Evolutionary conservation across 176 grass and related monocot genomes (phyloP).

Genomic region (Triticum monococcum): DNA sequence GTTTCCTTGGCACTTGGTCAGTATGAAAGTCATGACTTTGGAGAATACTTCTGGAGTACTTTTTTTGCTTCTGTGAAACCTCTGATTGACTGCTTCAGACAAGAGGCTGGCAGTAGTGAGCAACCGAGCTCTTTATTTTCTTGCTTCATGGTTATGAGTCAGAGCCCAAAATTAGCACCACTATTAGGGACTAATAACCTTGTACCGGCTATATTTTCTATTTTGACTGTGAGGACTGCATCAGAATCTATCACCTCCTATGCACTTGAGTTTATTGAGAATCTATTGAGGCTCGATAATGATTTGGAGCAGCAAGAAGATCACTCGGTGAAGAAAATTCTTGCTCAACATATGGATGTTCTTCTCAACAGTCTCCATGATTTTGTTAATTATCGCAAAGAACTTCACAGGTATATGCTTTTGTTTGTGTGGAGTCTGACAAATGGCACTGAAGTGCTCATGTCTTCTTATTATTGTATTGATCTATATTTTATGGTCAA

Average conservation of each 20-base stretch:
- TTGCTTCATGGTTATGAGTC: conserved; percentile 90
- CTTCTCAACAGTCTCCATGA: conserved; percentile 77
- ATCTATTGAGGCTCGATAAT: conserved; percentile 80
- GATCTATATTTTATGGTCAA: conserved; percentile 26
- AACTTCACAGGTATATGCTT: conserved; percentile 60
- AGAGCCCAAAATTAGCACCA: conserved; percentile 62
- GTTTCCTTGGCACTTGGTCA: conserved; percentile 71
- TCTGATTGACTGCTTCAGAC: conserved; percentile 75
- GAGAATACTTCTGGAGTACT: conserved; percentile 74
- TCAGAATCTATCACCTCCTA: conserved; percentile 73
- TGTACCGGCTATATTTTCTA: conserved; percentile 77
- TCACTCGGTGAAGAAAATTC: conserved; percentile 57
- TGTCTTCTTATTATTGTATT: conserved; percentile 11
- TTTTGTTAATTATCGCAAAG: conserved; percentile 73
- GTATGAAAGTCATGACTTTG: conserved; percentile 66
- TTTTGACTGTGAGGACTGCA: conserved; percentile 80
- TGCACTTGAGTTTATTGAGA: conserved; percentile 82
- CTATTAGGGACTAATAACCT: conserved; percentile 73
- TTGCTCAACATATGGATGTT: conserved; percentile 75
- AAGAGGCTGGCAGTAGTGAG: conserved; percentile 84
- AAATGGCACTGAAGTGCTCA: conserved; percentile 9
- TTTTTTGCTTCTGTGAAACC: conserved; percentile 82
- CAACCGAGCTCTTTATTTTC: conserved; percentile 87
- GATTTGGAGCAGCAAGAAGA: conserved; percentile 61
- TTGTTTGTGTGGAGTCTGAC: conserved; percentile 13